Percentiles rank a stretch among this genome's conserved stretches.
phyloP scores from a whole-genome alignment of 164 flowering plant species.

The Nymphaea colorata region DNA sequence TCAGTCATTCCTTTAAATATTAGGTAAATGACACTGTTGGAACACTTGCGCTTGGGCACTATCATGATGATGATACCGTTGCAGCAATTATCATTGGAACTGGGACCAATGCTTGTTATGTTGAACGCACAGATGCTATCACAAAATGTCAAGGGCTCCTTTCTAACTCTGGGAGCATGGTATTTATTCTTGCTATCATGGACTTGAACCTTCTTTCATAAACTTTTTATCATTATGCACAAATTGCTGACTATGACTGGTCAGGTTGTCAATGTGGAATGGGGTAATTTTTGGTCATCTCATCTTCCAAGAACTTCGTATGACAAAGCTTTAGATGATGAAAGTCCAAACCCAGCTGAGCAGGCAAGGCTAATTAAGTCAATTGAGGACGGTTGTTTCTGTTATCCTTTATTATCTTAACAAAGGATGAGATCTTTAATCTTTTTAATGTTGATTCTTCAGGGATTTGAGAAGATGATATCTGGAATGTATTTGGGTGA shows the following conservation, averaged over 20 bases:
- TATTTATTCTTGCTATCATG: constrained; percentile 18
- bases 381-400: no score
- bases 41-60: constrained; percentile 85
- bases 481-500: constrained; percentile 97
- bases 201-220: not conserved
- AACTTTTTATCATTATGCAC: not conserved
- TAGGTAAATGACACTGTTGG: constrained; percentile 96
- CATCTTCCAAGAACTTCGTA: constrained; percentile 86
- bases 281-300: constrained; percentile 95
- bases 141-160: constrained; percentile 82
- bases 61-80: constrained; percentile 84
- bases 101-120: constrained; percentile 91
- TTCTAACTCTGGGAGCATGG: constrained; percentile 81
- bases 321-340: constrained; percentile 71
- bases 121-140: constrained; percentile 85
- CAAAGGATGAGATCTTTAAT: not conserved
- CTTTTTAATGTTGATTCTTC: constrained; percentile 4
- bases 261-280: constrained; percentile 90
- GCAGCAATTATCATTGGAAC: constrained; percentile 92
- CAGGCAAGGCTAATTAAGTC: constrained; percentile 27
- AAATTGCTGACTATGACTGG: constrained; percentile 2
- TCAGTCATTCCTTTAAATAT: not conserved
- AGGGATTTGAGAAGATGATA: constrained; percentile 99
- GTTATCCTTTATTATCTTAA: no score
- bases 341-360: constrained; percentile 75